Evolutionary conservation across 1,139 yeast species (phyloP).

Genomic region (Protomyces gravidus): DNA sequence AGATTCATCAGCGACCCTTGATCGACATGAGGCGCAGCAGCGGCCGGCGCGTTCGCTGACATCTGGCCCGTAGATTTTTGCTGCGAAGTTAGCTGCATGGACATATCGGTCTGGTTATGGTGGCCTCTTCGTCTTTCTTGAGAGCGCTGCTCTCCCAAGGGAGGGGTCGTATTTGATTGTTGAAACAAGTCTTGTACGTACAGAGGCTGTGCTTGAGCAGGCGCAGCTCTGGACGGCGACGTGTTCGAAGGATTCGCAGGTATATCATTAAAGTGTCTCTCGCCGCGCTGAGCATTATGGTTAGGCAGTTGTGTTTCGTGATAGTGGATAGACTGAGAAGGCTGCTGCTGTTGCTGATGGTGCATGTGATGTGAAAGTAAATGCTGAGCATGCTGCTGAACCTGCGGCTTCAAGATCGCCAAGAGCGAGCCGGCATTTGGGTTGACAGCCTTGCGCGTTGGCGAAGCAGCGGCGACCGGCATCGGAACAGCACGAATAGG

Average conservation of each 20-base stretch:
- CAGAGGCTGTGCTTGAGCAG: not conserved
- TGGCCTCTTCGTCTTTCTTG: no score
- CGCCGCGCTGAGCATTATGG: not conserved
- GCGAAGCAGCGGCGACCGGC: not conserved
- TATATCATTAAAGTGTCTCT: not conserved
- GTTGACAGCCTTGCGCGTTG: conserved; percentile 3
- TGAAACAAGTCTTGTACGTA: not conserved
- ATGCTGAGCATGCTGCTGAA: not conserved
- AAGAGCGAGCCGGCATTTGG: conserved; percentile 18
- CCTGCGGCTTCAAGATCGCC: conserved; percentile 12
- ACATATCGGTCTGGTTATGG: no score
- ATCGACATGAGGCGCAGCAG: not conserved
- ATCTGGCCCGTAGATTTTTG: not conserved
- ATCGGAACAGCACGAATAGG: not conserved
- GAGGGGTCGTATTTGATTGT: not conserved
- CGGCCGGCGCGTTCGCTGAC: no score
- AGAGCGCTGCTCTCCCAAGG: not conserved
- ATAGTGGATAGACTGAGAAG: not conserved
- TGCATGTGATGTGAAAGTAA: not conserved
- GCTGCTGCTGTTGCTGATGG: not conserved
- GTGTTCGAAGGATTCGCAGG: not conserved
- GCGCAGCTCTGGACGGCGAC: not conserved
- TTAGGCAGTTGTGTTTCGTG: not conserved
- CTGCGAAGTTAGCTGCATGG: not conserved
- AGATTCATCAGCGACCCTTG: not conserved